Evolutionary conservation across 2,329 filamentous ascomycete genomes (phyloP).

Genomic region (Fusarium nanum): DNA sequence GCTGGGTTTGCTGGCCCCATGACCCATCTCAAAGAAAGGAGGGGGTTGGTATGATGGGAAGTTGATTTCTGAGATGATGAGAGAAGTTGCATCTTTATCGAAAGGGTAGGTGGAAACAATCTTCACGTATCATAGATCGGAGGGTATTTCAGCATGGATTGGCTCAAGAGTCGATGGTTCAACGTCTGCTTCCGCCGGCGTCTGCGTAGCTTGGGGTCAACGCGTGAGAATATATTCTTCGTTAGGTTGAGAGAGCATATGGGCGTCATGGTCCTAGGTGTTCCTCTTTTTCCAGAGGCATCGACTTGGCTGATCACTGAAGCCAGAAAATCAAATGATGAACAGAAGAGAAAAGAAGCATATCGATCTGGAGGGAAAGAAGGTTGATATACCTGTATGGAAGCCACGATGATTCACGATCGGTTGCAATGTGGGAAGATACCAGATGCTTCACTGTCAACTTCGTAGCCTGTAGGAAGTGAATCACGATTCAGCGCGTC

Average conservation of each 20-base stretch:
- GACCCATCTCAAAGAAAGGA: background rate
- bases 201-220: background rate
- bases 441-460: background rate
- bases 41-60: background rate
- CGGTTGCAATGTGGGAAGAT: background rate
- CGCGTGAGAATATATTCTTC: background rate
- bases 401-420: background rate
- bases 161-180: background rate
- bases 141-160: background rate
- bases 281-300: background rate
- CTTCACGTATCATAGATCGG: background rate
- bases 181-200: background rate
- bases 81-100: background rate
- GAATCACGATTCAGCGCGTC: background rate
- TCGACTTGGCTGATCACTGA: background rate
- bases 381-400: background rate
- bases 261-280: background rate
- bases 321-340: background rate
- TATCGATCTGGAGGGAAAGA: background rate
- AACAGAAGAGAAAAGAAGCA: background rate
- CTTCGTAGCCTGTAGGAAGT: background rate
- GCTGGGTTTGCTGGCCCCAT: background rate
- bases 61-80: background rate
- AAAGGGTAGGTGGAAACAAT: background rate
- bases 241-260: background rate